Conservation (phyloP, 495 filamentous ascomycete species). For the Ramalina intermedia region DNA sequence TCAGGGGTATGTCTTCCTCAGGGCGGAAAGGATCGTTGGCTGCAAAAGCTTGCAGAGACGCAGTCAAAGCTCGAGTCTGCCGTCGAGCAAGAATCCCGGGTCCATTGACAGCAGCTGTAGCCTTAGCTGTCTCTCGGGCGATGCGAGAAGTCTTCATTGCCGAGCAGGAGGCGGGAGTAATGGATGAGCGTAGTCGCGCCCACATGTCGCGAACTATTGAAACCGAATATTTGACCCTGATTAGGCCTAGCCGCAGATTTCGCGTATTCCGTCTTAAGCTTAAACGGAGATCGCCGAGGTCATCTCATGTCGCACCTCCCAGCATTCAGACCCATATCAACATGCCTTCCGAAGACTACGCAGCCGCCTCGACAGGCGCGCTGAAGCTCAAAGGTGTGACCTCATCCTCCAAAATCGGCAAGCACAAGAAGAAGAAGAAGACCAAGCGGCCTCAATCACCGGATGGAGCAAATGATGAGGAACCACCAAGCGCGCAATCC, state of each 20-base stretch:
- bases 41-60: conserved; percentile 9
- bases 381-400: conserved; percentile 71
- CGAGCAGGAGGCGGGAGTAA: too few relatives aligned
- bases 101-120: conserved; percentile 31
- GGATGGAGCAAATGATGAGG: not conserved
- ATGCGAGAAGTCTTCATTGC: conserved; percentile 51
- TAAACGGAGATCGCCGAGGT: not conserved
- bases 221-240: too few relatives aligned
- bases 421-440: conserved; percentile 46
- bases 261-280: conserved; percentile 2
- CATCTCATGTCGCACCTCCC: not conserved
- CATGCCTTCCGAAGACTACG: conserved; percentile 57
- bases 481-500: not conserved
- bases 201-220: too few relatives aligned
- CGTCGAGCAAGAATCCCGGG: conserved; percentile 21
- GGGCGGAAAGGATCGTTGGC: conserved; percentile 7
- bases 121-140: conserved; percentile 41
- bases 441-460: conserved; percentile 24
- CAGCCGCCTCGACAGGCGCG: conserved; percentile 46
- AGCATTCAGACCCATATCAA: not conserved
- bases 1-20: conserved; percentile 11
- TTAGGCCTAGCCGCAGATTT: too few relatives aligned
- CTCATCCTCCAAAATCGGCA: conserved; percentile 32
- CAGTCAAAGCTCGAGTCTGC: conserved; percentile 24
- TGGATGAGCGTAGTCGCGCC: too few relatives aligned